Percentiles rank a stretch among this genome's conserved stretches.
Conservation (phyloP, 257 asterid species). For the Schizonepeta tenuifolia region DNA sequence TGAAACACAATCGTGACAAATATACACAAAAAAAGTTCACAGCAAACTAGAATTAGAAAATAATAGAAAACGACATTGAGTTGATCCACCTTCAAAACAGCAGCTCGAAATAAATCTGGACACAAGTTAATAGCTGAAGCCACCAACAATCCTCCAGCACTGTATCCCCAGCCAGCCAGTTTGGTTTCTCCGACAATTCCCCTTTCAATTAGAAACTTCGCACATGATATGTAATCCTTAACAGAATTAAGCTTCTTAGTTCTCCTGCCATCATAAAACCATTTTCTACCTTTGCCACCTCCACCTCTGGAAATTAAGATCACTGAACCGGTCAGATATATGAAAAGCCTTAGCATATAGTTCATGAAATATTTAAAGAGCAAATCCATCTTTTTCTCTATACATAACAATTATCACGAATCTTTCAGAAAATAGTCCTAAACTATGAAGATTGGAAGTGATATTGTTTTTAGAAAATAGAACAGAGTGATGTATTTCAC, state of each 20-base stretch:
- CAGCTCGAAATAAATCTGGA: slow-evolving; percentile 89
- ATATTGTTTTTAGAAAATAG: not conserved
- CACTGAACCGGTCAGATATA: slow-evolving; percentile 26
- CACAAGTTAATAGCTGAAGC: slow-evolving; percentile 84
- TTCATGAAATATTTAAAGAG: not conserved
- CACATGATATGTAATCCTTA: slow-evolving; percentile 79
- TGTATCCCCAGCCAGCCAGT: slow-evolving; percentile 98
- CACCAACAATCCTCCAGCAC: slow-evolving; percentile 95
- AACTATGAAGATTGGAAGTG: not conserved
- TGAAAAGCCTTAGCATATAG: slow-evolving; percentile 7
- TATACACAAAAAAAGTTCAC: not conserved
- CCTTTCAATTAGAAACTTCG: slow-evolving; percentile 73
- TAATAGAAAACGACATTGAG: not conserved
- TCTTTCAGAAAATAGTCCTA: not conserved
- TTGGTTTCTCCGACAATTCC: slow-evolving; percentile 70
- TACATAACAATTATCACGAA: slow-evolving; percentile 9
- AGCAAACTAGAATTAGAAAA: not conserved
- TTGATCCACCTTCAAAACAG: slow-evolving; percentile 72
- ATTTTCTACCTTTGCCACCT: slow-evolving; percentile 81
- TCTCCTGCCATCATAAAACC: slow-evolving; percentile 84
- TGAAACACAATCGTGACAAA: not conserved
- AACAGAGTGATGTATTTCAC: not conserved
- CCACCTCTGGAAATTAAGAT: slow-evolving; percentile 78
- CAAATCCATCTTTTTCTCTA: not conserved
- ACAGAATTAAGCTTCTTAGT: slow-evolving; percentile 72